phyloP scores from a whole-genome alignment of 495 filamentous ascomycete species.

The Collariella sp. region DNA sequence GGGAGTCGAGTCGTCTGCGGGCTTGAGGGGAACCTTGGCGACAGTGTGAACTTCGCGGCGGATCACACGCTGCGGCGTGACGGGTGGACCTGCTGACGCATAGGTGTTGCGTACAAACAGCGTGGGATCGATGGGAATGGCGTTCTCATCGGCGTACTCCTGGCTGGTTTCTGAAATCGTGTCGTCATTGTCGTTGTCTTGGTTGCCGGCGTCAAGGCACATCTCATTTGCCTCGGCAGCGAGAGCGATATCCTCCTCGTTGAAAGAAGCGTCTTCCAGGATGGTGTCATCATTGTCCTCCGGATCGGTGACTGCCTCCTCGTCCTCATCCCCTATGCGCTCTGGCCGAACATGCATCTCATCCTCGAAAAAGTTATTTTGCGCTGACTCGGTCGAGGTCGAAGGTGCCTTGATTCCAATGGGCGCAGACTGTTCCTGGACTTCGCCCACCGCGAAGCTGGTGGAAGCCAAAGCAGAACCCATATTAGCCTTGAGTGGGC shows the following conservation, averaged over 20 bases:
- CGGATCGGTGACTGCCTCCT: slow-evolving; percentile 23
- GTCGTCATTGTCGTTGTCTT: slow-evolving; percentile 38
- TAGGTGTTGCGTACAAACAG: slow-evolving; percentile 20
- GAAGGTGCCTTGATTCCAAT: not conserved
- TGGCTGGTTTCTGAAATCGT: slow-evolving; percentile 50
- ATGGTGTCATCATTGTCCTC: slow-evolving; percentile 17
- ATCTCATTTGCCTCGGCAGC: slow-evolving; percentile 45
- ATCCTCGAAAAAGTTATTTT: slow-evolving; percentile 47
- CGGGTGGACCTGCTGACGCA: slow-evolving; percentile 16
- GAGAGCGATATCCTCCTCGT: slow-evolving; percentile 39
- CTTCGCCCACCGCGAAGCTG: not conserved
- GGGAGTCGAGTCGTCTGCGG: slow-evolving; percentile 54
- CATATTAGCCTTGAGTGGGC: slow-evolving; percentile 36
- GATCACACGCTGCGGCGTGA: slow-evolving; percentile 30
- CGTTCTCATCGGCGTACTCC: slow-evolving; percentile 57
- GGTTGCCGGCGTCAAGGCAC: slow-evolving; percentile 29
- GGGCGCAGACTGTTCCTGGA: not conserved
- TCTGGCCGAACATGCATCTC: slow-evolving; percentile 43
- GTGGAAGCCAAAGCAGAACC: not conserved
- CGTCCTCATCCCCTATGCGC: slow-evolving; percentile 21
- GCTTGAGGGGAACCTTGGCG: slow-evolving; percentile 67
- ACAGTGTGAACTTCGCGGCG: slow-evolving; percentile 53
- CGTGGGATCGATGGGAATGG: slow-evolving; percentile 44
- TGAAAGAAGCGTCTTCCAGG: slow-evolving; percentile 32
- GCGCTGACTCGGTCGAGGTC: slow-evolving; percentile 23